Base-by-base conservation (phyloP, 768 basidiomycete genomes). In the Amanita thiersii region DNA sequence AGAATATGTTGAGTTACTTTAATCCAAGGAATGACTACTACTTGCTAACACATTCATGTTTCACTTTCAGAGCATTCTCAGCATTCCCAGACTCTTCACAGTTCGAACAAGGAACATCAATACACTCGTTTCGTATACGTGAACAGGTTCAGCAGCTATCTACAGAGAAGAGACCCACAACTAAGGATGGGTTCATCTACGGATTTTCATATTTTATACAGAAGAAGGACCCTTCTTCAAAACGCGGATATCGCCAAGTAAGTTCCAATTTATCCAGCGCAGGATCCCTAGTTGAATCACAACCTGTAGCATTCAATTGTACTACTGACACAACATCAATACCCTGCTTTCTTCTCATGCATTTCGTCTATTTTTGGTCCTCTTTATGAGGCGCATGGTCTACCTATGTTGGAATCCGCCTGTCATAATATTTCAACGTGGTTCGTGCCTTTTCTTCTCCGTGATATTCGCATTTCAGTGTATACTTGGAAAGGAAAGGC, bases 41-140 rank as follows among this genome's bases (percentile, higher is more conserved):
- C 26, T 36, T 47, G 43, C n/a, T 39, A 39, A 11, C 49, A 9
- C 6, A 12, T 5, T 20, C 21, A 37, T 15, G 20, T 33, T 46
- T 17, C 19, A 18, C 33, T 14, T 39, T 37, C 48, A 96, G 92
- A 42, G 87, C 91, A 2, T 97, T 97, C 58, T 87, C 86, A 5
- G 79, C 89, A 1, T 91, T 97, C 53, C 92, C 92, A 0, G 92
- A 97, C 55, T 90, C 90, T 0, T 62, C 79, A 1, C 79, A 87
- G 42, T 89, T 89, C 44, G 80, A 86, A 34, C 81, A 93, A 55
- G 90, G 90, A 4, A 78, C 79, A 0, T 80, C 87, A 53, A 69
- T 73, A 1, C 90, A 94, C 58, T 90, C 87, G 0, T 94, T 94
- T 64, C 80, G 91, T 37, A 75, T 94, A 40, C 77, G 87, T 37